Percentiles rank a stretch among this genome's conserved stretches.
These are phyloP conservation scores for Fusarium camptoceras DNA, from an alignment of 2,329 filamentous ascomycete species.

Conservation along the genomic window DNA sequence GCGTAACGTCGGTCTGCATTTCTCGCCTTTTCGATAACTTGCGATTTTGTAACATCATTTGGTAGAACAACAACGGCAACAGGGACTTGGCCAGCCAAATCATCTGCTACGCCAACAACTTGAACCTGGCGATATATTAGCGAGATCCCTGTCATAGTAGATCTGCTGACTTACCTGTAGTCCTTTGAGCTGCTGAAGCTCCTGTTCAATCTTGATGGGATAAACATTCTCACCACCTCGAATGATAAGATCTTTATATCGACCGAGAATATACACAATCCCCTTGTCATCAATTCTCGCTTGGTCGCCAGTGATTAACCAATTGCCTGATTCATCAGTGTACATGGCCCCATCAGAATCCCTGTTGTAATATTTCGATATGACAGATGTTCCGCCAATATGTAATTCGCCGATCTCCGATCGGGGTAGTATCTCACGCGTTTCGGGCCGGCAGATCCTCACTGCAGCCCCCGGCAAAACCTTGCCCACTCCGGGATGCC, in stretches of 20 bases:
- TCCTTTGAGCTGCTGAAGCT: constrained; percentile 52
- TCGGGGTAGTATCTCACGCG: constrained; percentile 45
- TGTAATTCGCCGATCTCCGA: constrained; percentile 56
- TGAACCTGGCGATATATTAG: constrained; percentile 47
- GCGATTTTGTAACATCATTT: constrained; percentile 47
- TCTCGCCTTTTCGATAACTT: constrained; percentile 48
- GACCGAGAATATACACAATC: constrained; percentile 54
- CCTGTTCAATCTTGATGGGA: constrained; percentile 53
- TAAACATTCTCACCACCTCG: constrained; percentile 59
- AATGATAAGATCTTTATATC: constrained; percentile 61
- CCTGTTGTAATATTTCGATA: constrained; percentile 50
- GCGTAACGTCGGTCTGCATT: constrained; percentile 54
- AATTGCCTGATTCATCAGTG: constrained; percentile 48
- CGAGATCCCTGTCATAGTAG: not conserved
- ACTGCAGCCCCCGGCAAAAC: constrained; percentile 55
- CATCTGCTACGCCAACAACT: constrained; percentile 58
- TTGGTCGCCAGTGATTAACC: constrained; percentile 58
- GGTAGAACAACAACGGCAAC: constrained; percentile 57
- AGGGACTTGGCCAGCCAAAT: constrained; percentile 60
- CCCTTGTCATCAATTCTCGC: constrained; percentile 54
- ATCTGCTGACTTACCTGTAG: constrained; percentile 42
- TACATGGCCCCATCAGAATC: constrained; percentile 51
- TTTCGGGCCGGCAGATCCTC: constrained; percentile 52
- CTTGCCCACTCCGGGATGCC: constrained; percentile 57
- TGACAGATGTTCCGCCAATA: constrained; percentile 52